phyloP scores from a whole-genome alignment of 495 filamentous ascomycete species.

The Xylaria palmicola region DNA sequence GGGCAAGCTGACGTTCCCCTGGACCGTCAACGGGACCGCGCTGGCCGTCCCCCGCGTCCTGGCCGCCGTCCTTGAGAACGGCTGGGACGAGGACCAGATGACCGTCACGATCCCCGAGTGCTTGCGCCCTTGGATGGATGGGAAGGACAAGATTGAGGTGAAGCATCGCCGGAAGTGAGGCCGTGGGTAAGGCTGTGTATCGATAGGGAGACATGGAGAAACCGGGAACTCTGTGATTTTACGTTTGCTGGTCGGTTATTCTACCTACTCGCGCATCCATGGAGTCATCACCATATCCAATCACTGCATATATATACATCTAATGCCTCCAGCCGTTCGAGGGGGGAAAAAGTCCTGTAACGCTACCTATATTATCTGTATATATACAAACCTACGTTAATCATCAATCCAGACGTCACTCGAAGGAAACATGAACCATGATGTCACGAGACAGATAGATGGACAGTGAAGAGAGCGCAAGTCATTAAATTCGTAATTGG shows the following conservation, averaged over 20 bases:
- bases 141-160: conserved; percentile 60
- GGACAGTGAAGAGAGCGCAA: neutral
- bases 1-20: conserved; percentile 58
- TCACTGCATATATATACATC: neutral
- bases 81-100: conserved; percentile 69
- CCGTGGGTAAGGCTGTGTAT: neutral
- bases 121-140: conserved; percentile 79
- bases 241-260: neutral
- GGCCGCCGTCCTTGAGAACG: conserved; percentile 89
- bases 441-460: neutral
- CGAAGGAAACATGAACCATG: neutral
- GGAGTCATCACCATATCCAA: neutral
- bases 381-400: neutral
- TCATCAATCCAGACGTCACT: conserved; percentile 1
- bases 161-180: conserved; percentile 24
- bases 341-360: neutral
- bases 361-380: neutral
- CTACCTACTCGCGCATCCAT: neutral
- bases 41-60: conserved; percentile 87
- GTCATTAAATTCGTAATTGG: conserved; percentile 14
- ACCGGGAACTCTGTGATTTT: neutral
- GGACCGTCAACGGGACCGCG: conserved; percentile 92
- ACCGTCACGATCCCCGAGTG: conserved; percentile 73
- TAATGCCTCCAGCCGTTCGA: neutral
- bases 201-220: neutral